Conservation (phyloP, 108 stramenopile genomes). For the Fistulifera pelliculosa region DNA sequence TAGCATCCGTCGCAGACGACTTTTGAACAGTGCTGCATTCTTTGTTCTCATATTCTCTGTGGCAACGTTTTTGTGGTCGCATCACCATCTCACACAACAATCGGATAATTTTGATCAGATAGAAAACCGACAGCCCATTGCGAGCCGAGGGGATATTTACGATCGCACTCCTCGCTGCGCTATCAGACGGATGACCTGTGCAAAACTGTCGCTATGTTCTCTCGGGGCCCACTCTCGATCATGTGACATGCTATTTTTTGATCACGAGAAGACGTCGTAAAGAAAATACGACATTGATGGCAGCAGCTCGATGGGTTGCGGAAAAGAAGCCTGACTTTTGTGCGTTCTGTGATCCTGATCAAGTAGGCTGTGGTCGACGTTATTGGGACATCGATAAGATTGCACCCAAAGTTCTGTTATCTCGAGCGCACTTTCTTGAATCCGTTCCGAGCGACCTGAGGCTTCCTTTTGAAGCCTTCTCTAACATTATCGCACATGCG, state of each 20-base stretch:
- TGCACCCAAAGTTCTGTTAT: slow-evolving; percentile 2
- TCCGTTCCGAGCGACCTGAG: background rate
- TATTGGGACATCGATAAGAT: slow-evolving; percentile 1
- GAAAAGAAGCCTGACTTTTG: background rate
- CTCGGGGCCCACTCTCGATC: background rate
- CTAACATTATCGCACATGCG: background rate
- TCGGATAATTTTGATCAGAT: too few relatives aligned
- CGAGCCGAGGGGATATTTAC: background rate
- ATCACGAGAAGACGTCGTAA: background rate
- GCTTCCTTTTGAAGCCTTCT: background rate
- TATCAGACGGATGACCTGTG: background rate
- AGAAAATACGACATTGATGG: background rate
- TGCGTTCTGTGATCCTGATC: background rate
- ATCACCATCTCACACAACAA: too few relatives aligned
- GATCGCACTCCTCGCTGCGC: background rate
- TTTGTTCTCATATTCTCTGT: too few relatives aligned
- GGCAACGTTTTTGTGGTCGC: too few relatives aligned
- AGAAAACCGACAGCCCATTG: background rate
- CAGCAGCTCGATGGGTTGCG: background rate
- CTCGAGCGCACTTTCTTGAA: background rate
- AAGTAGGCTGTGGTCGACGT: background rate
- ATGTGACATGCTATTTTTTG: background rate
- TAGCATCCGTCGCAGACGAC: background rate
- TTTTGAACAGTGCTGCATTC: too few relatives aligned
- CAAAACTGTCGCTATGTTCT: background rate